Percentiles rank a stretch among this genome's conserved stretches.
Evolutionary conservation across 129 eudicot species (phyloP).

Genomic region (Rutidosis leptorrhynchoides): DNA sequence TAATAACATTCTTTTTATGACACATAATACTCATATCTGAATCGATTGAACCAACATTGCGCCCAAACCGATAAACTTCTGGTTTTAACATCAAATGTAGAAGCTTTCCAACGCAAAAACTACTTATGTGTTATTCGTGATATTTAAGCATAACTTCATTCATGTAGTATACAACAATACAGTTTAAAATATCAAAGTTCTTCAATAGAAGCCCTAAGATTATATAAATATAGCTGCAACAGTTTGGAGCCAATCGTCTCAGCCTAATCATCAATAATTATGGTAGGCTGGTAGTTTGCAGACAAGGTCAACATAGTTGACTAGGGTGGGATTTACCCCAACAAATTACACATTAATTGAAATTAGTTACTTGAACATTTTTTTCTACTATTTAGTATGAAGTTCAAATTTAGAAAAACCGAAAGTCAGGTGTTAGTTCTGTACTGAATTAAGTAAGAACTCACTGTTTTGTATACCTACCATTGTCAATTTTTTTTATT

Average conservation of each 20-base stretch:
- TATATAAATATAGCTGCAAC: no score
- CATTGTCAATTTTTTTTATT: no score
- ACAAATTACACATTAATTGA: background rate
- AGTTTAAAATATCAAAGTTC: no score
- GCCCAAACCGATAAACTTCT: background rate
- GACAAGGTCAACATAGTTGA: no score
- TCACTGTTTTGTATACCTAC: background rate
- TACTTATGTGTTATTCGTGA: slow-evolving; percentile 1
- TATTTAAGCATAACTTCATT: background rate
- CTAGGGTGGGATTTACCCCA: background rate
- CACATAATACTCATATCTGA: slow-evolving; percentile 1
- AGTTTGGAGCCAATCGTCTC: no score
- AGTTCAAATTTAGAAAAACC: background rate
- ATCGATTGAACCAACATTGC: background rate
- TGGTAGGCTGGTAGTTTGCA: no score
- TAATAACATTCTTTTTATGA: background rate
- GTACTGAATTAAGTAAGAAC: background rate
- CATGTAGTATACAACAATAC: no score
- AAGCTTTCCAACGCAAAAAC: background rate
- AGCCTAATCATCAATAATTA: no score
- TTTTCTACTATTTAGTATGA: background rate
- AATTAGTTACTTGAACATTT: background rate
- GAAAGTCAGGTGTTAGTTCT: background rate
- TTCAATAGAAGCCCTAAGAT: no score
- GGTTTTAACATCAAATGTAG: background rate